Evolutionary conservation across 2,329 filamentous ascomycete species (phyloP).

Genomic region (Beauveria caledonica): DNA sequence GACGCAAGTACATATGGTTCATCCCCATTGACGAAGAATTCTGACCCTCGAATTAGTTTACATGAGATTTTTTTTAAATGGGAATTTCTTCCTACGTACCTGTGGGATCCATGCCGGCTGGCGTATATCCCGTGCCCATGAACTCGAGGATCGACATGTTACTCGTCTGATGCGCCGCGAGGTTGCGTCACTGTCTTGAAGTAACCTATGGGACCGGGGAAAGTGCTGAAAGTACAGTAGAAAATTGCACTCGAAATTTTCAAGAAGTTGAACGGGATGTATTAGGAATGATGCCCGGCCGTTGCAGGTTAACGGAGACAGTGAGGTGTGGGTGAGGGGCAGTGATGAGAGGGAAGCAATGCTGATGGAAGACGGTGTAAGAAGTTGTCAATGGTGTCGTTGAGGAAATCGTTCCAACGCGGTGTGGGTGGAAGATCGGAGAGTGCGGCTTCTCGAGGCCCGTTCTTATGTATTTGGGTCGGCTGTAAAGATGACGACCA

Average conservation of each 20-base stretch:
- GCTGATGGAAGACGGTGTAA: not conserved
- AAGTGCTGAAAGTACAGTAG: not conserved
- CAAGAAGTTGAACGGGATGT: not conserved
- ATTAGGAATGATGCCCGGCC: not conserved
- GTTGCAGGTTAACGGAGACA: not conserved
- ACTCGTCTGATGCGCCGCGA: not conserved
- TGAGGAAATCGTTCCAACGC: not conserved
- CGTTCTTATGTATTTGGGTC: not conserved
- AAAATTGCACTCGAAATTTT: not conserved
- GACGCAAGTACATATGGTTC: conserved; percentile 10
- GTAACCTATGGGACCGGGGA: not conserved
- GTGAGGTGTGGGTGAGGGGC: not conserved
- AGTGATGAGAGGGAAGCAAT: not conserved
- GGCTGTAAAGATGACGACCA: not conserved
- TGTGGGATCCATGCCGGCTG: conserved; percentile 10
- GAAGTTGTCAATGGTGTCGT: not conserved
- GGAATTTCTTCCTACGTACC: not conserved
- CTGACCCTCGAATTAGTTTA: not conserved
- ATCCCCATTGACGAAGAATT: conserved; percentile 8
- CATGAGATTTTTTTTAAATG: not conserved
- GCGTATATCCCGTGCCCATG: conserved; percentile 5
- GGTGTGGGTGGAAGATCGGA: not conserved
- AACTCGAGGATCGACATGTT: conserved; percentile 12
- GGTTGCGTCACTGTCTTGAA: no score
- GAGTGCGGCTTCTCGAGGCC: not conserved